Percentiles rank a stretch among this genome's conserved stretches.
Conservation (phyloP, 2,329 filamentous ascomycete genomes). For the Harringtonia lauricola region DNA sequence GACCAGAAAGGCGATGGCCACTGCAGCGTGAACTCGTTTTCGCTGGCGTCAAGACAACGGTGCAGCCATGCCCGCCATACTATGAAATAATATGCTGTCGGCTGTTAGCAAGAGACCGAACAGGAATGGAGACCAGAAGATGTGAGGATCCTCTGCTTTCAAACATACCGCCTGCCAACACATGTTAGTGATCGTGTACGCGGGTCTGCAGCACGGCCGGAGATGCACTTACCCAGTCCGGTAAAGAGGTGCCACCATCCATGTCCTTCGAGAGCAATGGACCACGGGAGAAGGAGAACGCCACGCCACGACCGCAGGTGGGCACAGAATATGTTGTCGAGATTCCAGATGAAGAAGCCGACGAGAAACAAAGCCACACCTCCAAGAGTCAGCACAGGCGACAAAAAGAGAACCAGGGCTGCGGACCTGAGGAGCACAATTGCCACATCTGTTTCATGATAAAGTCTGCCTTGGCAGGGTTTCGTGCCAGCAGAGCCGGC, state of each 20-base stretch:
- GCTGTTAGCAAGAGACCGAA: neutral
- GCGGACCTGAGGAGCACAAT: constrained; percentile 48
- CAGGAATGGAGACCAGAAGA: neutral
- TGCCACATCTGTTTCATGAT: constrained; percentile 58
- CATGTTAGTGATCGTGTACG: neutral
- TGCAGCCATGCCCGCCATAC: constrained; percentile 75
- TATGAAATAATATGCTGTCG: constrained; percentile 66
- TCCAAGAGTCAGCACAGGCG: constrained; percentile 10
- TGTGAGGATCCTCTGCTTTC: neutral
- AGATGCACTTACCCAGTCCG: constrained; percentile 44
- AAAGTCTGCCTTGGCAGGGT: constrained; percentile 34
- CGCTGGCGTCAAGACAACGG: constrained; percentile 61
- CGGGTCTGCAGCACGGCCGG: neutral
- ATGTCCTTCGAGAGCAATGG: constrained; percentile 52
- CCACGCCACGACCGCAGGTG: constrained; percentile 55
- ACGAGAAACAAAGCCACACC: constrained; percentile 62
- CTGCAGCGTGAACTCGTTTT: constrained; percentile 58
- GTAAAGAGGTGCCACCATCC: constrained; percentile 68
- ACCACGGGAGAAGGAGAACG: constrained; percentile 66
- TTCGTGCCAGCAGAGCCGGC: constrained; percentile 33
- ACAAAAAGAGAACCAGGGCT: neutral
- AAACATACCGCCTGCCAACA: constrained; percentile 7
- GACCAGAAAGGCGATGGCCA: constrained; percentile 55
- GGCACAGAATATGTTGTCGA: constrained; percentile 69
- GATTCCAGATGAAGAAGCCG: constrained; percentile 66